Base-by-base conservation (phyloP, 2,329 filamentous ascomycete genomes). In the Tolypocladium album region DNA sequence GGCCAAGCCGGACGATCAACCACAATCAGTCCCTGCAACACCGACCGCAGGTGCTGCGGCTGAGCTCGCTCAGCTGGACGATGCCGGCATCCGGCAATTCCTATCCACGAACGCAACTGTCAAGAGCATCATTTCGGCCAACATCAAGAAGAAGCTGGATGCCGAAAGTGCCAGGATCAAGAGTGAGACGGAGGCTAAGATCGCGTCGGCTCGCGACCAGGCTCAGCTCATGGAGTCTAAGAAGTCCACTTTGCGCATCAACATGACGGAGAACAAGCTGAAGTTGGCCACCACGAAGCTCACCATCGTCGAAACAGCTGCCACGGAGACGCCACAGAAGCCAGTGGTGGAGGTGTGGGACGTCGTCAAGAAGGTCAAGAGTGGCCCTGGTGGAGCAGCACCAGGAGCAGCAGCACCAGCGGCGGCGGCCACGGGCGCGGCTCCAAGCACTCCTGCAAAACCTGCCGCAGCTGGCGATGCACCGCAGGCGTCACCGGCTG, bases 341-440 rank as follows among this genome's bases (percentile, higher is more conserved):
- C 85, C 92, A 0, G 91, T 97, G 4, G 83, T 78, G 12, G 92
- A 97, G 72, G 92, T 97, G 0, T 97, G 90, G 89, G 86, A 88
- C 64, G 77, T 89, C 59, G 92, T 88, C 0, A 92, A 93, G 74
- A 78, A 90, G 60, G 92, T 88, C 0, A 92, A 93, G 74, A 78
- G 58, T 24, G 68, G 74, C 27, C 70, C 71, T 8, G 40, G 56
- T 47, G 65, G 71, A 27, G 61, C 64, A 5, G 15, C 67, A 53
- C 24, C 63, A 9, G 61, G 57, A 17, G 36, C 61, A 11, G 59
- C 57, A 55, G 34, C 34, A 4, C 7, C 34, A 36, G 11, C 36
- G 11, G 36, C 11, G 12, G 36, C 36, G 36, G 36, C 27, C 27
- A 31, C 27, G 27, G 27, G 27, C 27, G 5, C 27, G 5, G 5